Evolutionary conservation across 2,329 filamentous ascomycete species (phyloP), one percentile per base, ranked within the genome.

Genomic region (Orbilia quercus): DNA sequence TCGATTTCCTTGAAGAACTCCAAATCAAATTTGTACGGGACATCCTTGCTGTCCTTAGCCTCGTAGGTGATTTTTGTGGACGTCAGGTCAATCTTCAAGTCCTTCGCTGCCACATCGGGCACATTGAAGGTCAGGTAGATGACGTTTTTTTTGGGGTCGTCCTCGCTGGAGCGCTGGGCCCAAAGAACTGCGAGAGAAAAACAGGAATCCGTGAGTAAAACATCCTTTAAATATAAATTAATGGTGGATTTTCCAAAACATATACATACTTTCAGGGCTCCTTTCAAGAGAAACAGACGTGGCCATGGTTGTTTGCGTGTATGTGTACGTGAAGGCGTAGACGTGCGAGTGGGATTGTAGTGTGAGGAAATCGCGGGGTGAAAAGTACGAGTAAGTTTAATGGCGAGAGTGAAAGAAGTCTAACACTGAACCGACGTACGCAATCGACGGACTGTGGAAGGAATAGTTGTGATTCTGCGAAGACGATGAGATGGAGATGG

Each of bases 131-230:
- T 96, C 77, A 99, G 87, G 85, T 92, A 96, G 85, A 99, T 84
- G 84, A 92, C 91, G 87, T 99, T 99, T 85, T 93, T 96, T 81
- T 89, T 86, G 65, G 90, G 81, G 63, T 97, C 93, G 77, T 85
- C 84, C 78, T 82, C 84, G 80, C 89, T 95, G 50, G 94, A 98
- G 85, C 95, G 93, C 85, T 99, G 95, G 77, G 95, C 94, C 95
- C 95, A 99, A 82, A 92, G 90, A 79, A 99, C 95, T 98, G 79
- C 70, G n/a, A n/a, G n/a, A n/a, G n/a, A n/a, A n/a, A n/a, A n/a
- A n/a, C n/a, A n/a, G n/a, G n/a, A n/a, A n/a, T n/a, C n/a, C n/a
- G n/a, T n/a, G n/a, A n/a, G n/a, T n/a, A n/a, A n/a, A n/a, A n/a
- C n/a, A n/a, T n/a, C n/a, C n/a, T n/a, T n/a, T n/a, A n/a, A n/a